These are phyloP conservation scores for Nakazawaea wickerhamii DNA, from an alignment of 805 yeast genomes.

Conservation along the genomic window DNA sequence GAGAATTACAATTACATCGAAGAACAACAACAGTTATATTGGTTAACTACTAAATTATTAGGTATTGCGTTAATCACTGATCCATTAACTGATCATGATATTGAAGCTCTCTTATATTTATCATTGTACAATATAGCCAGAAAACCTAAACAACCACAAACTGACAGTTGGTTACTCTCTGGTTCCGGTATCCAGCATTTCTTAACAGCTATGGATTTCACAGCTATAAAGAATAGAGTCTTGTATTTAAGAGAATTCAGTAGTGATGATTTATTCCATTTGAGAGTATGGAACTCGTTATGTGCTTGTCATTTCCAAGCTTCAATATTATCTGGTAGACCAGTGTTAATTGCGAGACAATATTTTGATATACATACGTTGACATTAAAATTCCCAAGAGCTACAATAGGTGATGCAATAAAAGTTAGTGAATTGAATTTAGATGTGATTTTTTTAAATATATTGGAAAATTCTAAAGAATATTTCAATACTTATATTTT, in stretches of 20 bases:
- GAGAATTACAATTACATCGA: slow-evolving; percentile 43
- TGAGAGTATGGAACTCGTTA: slow-evolving; percentile 48
- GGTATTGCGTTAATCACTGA: slow-evolving; percentile 45
- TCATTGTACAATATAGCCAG: slow-evolving; percentile 50
- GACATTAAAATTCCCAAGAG: slow-evolving; percentile 42
- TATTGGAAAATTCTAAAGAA: slow-evolving; percentile 17
- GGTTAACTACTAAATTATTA: slow-evolving; percentile 43
- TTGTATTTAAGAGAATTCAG: slow-evolving; percentile 17
- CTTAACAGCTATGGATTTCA: slow-evolving; percentile 41
- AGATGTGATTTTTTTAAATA: slow-evolving; percentile 21
- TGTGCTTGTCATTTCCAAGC: slow-evolving; percentile 47
- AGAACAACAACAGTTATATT: slow-evolving; percentile 42
- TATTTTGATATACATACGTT: slow-evolving; percentile 37
- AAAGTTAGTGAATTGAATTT: slow-evolving; percentile 46
- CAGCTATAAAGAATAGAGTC: slow-evolving; percentile 34
- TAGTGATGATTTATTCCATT: slow-evolving; percentile 42
- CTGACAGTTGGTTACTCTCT: slow-evolving; percentile 49
- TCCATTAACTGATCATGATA: slow-evolving; percentile 53
- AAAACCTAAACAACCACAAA: slow-evolving; percentile 45
- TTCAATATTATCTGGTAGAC: slow-evolving; percentile 45
- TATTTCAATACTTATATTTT: slow-evolving; percentile 4
- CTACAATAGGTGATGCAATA: slow-evolving; percentile 49
- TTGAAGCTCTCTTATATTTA: slow-evolving; percentile 53
- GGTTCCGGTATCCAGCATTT: slow-evolving; percentile 46
- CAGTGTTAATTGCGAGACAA: slow-evolving; percentile 33